phyloP scores from a whole-genome alignment of 2,329 filamentous ascomycete genomes.

The Aspergillus carbonarius region DNA sequence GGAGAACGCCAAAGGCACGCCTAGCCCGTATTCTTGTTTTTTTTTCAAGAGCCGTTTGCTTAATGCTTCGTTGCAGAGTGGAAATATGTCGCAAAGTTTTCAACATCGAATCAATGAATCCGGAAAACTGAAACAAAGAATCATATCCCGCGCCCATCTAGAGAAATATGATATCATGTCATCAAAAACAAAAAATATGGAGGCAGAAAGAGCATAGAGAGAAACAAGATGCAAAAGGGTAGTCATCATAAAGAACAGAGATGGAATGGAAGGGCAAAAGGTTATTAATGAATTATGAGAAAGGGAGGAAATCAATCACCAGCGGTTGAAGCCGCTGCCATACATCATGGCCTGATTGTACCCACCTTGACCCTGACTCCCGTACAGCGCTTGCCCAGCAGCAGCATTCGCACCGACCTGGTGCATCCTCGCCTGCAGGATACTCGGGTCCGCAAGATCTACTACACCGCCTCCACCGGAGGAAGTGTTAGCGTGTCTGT shows the following conservation, averaged over 20 bases:
- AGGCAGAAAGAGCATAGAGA: conserved; percentile 16
- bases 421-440: conserved; percentile 96
- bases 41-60: conserved; percentile 34
- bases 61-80: conserved; percentile 34
- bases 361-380: conserved; percentile 86
- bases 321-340: conserved; percentile 64
- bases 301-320: conserved; percentile 51
- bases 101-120: conserved; percentile 24
- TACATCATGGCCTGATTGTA: conserved; percentile 86
- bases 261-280: conserved; percentile 19
- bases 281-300: conserved; percentile 22
- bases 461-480: conserved; percentile 99
- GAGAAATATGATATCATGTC: conserved; percentile 35
- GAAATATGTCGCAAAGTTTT: conserved; percentile 25
- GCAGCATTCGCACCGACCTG: conserved; percentile 71
- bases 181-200: conserved; percentile 27
- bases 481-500: conserved; percentile 99
- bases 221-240: conserved; percentile 27
- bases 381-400: conserved; percentile 84
- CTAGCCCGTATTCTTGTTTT: conserved; percentile 30
- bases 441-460: conserved; percentile 99
- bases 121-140: conserved; percentile 18
- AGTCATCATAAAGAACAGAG: conserved; percentile 22
- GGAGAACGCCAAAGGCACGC: conserved; percentile 38
- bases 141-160: conserved; percentile 28